Conservation (phyloP, 495 filamentous ascomycete species). For the Aspergillus mulundensis region DNA sequence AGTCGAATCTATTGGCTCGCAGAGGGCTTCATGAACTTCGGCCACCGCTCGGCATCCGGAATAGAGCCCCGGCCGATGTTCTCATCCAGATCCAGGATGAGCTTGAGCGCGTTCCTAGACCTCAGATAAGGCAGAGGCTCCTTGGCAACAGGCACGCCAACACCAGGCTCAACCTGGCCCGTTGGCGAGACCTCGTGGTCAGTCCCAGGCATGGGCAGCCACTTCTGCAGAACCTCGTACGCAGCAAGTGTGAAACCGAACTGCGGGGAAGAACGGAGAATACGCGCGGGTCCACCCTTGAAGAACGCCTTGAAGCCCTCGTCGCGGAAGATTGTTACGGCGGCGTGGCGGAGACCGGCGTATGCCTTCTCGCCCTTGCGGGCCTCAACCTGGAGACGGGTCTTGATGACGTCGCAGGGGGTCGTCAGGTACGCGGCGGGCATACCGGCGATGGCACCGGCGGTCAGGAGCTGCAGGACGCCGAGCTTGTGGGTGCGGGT, state of each 20-base stretch:
- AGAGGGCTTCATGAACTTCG: constrained; percentile 31
- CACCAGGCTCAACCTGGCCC: constrained; percentile 49
- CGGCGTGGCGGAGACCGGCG: constrained; percentile 81
- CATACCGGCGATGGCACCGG: constrained; percentile 98
- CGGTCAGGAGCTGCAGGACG: constrained; percentile 85
- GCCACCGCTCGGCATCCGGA: constrained; percentile 48
- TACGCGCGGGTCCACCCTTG: constrained; percentile 94
- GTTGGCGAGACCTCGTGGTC: constrained; percentile 35
- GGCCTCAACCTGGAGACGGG: constrained; percentile 92
- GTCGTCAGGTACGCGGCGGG: constrained; percentile 96
- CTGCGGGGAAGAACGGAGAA: constrained; percentile 89
- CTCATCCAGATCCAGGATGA: constrained; percentile 90
- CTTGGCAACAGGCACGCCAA: constrained; percentile 54
- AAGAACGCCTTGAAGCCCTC: constrained; percentile 96
- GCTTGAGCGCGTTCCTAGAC: constrained; percentile 91
- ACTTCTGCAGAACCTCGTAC: constrained; percentile 85
- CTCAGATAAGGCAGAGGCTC: constrained; percentile 76
- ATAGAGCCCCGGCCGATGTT: constrained; percentile 71
- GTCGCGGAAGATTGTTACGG: constrained; percentile 74
- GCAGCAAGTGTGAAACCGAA: constrained; percentile 96
- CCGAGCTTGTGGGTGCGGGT: constrained; percentile 84
- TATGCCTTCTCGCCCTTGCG: constrained; percentile 89
- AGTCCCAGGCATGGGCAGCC: constrained; percentile 74
- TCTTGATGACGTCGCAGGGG: constrained; percentile 98
- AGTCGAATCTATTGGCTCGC: constrained; percentile 29